Evolutionary conservation across 2,329 filamentous ascomycete genomes (phyloP), one percentile per base, ranked within the genome.

Genomic region (Aspergillus pseudonomiae): DNA sequence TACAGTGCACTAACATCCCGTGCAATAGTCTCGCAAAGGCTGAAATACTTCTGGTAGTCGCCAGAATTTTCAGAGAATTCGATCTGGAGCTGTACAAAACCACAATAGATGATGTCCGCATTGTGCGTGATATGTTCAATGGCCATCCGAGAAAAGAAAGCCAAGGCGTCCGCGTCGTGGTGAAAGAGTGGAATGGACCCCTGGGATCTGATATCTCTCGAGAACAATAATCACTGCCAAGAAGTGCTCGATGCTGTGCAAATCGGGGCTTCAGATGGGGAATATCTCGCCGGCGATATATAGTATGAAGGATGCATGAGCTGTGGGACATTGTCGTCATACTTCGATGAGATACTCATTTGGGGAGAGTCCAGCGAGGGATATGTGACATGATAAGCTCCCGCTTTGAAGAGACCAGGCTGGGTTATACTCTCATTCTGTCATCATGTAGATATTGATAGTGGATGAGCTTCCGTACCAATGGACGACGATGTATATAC

Each of bases 51-150:
- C 55, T 78, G 34, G 69, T 68, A 6, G 62, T 77, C 11, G 70
- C 75, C 5, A 67, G 67, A 1, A 56, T 78, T 4, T 69, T 77
- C 52, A 68, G 74, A 19, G 63, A 68, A n/a, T 74, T 76, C 39
- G 63, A 74, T 0, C 65, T 78, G 52, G 69, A 76, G 39, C 64
- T 77, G 24, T 74, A 70, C 60, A 68, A 77, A 43, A 78, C 77
- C 16, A 74, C 72, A 3, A 50, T 67, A 2, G 71, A 73, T 9
- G 74, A 78, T 57, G 70, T 76, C 10, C 65, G 66, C 26, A 50
- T 73, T 3, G 68, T 67, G 4, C 68, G 71, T 41, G 74, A 77
- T 36, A 67, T 71, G 24, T 71, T 72, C 39, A 61, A 68, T 19
- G 66, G 67, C 2, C 66, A 60, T 50, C 63, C 65, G 1, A 59